Percentiles rank a stretch among this genome's conserved stretches.
Evolutionary conservation across 768 basidiomycete species (phyloP).

Genomic region (Imleria badia): DNA sequence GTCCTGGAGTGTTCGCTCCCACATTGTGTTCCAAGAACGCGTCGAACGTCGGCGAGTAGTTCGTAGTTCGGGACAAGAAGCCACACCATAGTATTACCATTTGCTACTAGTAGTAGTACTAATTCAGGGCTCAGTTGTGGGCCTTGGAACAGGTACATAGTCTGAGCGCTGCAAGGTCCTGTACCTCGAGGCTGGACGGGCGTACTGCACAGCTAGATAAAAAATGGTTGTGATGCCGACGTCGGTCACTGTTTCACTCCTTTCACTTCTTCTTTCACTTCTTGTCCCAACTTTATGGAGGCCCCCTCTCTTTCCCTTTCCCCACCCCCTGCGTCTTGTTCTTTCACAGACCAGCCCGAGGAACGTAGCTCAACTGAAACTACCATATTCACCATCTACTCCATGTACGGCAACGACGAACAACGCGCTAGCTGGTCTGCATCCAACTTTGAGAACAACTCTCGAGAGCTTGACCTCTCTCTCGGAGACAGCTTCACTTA

Average conservation of each 20-base stretch:
- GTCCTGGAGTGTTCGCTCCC: conserved; percentile 95
- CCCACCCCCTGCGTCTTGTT: conserved; percentile 26
- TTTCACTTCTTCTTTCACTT: not conserved
- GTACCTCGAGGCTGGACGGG: too few species aligned
- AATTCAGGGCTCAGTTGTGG: too few species aligned
- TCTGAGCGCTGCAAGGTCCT: too few species aligned
- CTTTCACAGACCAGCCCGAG: conserved; percentile 26
- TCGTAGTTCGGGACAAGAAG: not conserved
- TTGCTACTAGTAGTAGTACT: too few species aligned
- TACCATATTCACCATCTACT: conserved; percentile 81
- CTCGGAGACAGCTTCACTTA: conserved; percentile 36
- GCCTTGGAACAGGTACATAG: too few species aligned
- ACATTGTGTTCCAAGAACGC: conserved; percentile 56
- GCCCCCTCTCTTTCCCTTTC: conserved; percentile 37
- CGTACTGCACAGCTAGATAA: too few species aligned
- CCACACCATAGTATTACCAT: too few species aligned
- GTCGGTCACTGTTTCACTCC: not conserved
- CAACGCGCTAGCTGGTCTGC: conserved; percentile 48
- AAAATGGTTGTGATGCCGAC: too few species aligned
- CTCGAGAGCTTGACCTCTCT: conserved; percentile 38
- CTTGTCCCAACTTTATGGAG: conserved; percentile 34
- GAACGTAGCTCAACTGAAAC: conserved; percentile 66
- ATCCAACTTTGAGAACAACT: conserved; percentile 37
- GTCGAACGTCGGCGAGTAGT: not conserved
- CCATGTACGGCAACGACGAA: conserved; percentile 75